phyloP scores from a whole-genome alignment of 164 flowering plant species.

The Nymphaea colorata region DNA sequence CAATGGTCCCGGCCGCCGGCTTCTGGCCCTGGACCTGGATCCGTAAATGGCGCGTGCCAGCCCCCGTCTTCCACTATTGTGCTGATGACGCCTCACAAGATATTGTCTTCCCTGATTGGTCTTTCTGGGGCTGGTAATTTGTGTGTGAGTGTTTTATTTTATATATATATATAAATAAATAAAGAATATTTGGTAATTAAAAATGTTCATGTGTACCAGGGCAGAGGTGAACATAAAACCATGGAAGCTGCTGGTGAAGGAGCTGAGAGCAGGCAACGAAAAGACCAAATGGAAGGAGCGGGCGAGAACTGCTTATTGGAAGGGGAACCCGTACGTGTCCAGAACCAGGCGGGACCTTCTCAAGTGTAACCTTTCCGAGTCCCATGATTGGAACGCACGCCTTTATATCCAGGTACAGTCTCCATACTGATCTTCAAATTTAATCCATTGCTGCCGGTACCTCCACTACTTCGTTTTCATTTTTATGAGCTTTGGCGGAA shows the following conservation, averaged over 20 bases:
- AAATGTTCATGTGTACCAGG: conserved; percentile 32
- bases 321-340: conserved; percentile 38
- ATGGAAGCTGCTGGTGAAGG: conserved; percentile 29
- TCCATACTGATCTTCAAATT: too few species aligned
- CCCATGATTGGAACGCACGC: conserved; percentile 44
- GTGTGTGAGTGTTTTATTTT: too few species aligned
- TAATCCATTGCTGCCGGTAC: too few species aligned
- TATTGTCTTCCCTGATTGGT: conserved; percentile 42
- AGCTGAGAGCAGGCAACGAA: conserved; percentile 29
- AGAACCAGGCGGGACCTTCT: conserved; percentile 23
- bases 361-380: conserved; percentile 29
- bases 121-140: conserved; percentile 70
- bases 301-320: conserved; percentile 66
- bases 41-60: conserved; percentile 11
- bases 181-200: too few species aligned
- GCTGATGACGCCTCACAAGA: conserved; percentile 7
- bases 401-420: conserved; percentile 27
- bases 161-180: too few species aligned
- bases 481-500: too few species aligned
- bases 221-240: conserved; percentile 49
- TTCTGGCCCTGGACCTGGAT: neutral
- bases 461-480: too few species aligned
- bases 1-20: neutral
- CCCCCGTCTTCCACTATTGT: conserved; percentile 28
- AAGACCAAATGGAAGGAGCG: conserved; percentile 38